Percentiles rank a stretch among this genome's conserved stretches.
phyloP scores from a whole-genome alignment of 2,329 filamentous ascomycete genomes.

The Neocatenulostroma microsporum region DNA sequence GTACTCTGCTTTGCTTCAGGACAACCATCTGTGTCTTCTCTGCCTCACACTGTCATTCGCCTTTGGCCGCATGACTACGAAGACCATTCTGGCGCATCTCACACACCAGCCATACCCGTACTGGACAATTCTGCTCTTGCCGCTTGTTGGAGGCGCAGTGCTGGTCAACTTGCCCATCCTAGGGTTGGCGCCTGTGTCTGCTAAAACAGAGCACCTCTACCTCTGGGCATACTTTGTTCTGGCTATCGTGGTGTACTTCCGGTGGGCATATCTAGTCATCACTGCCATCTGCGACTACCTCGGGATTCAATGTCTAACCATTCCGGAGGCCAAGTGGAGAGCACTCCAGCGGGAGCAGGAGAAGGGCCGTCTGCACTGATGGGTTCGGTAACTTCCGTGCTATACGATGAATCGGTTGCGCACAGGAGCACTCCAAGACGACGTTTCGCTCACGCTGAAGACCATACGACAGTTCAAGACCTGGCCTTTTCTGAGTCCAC shows the following conservation, averaged over 20 bases:
- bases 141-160: conserved; percentile 75
- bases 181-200: conserved; percentile 58
- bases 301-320: conserved; percentile 91
- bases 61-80: conserved; percentile 96
- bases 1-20: conserved; percentile 67
- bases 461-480: too few species aligned
- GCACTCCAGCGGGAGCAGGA: conserved; percentile 18
- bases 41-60: conserved; percentile 94
- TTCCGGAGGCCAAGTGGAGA: conserved; percentile 41
- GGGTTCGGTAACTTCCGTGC: too few species aligned
- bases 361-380: background rate
- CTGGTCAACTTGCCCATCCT: conserved; percentile 74
- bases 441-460: background rate
- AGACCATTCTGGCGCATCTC: conserved; percentile 95
- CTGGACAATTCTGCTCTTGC: conserved; percentile 87
- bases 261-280: conserved; percentile 88
- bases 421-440: background rate
- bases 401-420: too few species aligned
- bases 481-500: too few species aligned
- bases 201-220: conserved; percentile 63
- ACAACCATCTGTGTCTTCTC: conserved; percentile 87
- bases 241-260: conserved; percentile 75
- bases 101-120: conserved; percentile 91
- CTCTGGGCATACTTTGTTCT: conserved; percentile 79
- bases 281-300: conserved; percentile 85